Percentiles rank a stretch among this genome's conserved stretches.
These are phyloP conservation scores for Boletus holoroseus DNA, from an alignment of 1,284 basidiomycete genomes.

Conservation along the genomic window DNA sequence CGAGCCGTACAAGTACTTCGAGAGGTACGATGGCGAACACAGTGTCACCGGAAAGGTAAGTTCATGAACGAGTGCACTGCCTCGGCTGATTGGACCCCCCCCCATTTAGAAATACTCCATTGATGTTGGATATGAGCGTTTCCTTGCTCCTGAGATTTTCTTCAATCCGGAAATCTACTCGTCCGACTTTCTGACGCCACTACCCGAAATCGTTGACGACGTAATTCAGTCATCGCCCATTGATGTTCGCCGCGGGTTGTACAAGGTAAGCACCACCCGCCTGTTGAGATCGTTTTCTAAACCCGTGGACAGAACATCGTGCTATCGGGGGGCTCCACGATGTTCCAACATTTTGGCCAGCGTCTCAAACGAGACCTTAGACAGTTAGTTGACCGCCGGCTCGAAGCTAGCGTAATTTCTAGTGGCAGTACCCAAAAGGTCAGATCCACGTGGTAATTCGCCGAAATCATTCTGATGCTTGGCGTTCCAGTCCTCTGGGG, in stretches of 20 bases:
- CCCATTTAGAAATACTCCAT: slow-evolving; percentile 72
- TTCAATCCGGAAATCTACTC: slow-evolving; percentile 99
- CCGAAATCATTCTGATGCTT: slow-evolving; percentile 8
- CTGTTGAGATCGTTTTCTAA: not conserved
- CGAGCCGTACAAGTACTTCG: slow-evolving; percentile 96
- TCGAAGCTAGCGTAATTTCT: slow-evolving; percentile 72
- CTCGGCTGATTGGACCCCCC: not conserved
- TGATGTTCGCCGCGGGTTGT: slow-evolving; percentile 88
- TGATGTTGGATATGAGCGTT: slow-evolving; percentile 97
- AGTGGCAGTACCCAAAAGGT: slow-evolving; percentile 79
- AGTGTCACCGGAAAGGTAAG: slow-evolving; percentile 86
- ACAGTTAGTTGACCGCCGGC: slow-evolving; percentile 86
- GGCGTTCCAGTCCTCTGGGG: slow-evolving; percentile 74
- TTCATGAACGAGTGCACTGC: not conserved
- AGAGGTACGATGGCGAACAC: slow-evolving; percentile 90
- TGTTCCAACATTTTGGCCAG: slow-evolving; percentile 97
- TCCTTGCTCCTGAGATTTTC: slow-evolving; percentile 98
- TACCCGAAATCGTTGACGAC: slow-evolving; percentile 94
- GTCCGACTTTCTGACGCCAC: slow-evolving; percentile 95
- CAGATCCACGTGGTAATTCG: slow-evolving; percentile 18
- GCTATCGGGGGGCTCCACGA: slow-evolving; percentile 90
- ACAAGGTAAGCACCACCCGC: slow-evolving; percentile 61
- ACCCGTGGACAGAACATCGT: slow-evolving; percentile 73
- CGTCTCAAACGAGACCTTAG: slow-evolving; percentile 94
- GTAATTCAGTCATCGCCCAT: slow-evolving; percentile 97